Evolutionary conservation across 306 rosid species (phyloP).

Genomic region (Lathyrus sativus): DNA sequence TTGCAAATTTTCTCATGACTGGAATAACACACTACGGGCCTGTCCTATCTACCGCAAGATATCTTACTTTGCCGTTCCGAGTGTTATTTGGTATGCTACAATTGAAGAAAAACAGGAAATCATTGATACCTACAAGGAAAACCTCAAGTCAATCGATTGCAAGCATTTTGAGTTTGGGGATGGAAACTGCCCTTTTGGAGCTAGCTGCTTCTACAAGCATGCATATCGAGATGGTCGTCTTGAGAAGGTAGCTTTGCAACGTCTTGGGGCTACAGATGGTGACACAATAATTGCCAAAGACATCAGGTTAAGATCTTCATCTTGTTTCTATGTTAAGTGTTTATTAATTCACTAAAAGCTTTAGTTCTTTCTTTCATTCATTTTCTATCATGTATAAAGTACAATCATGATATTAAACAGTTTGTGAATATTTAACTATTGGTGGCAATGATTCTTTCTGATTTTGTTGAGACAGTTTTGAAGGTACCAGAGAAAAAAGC

Average conservation of each 20-base stretch:
- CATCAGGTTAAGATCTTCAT: constrained; percentile 53
- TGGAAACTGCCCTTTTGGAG: constrained; percentile 95
- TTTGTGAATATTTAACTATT: not conserved
- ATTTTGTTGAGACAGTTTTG: constrained; percentile 29
- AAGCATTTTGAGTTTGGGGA: constrained; percentile 96
- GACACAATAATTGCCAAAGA: constrained; percentile 77
- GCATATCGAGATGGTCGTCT: constrained; percentile 79
- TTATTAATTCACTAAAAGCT: too few relatives aligned
- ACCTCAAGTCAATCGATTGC: constrained; percentile 98
- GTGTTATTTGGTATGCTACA: constrained; percentile 90
- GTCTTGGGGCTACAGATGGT: constrained; percentile 91
- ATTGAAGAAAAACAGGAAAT: constrained; percentile 87
- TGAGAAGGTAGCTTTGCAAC: constrained; percentile 80
- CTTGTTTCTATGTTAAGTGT: constrained; percentile 48
- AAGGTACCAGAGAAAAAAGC: constrained; percentile 38
- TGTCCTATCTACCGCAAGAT: constrained; percentile 96
- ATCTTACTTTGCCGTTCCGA: constrained; percentile 92
- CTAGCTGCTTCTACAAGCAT: constrained; percentile 98
- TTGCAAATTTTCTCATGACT: constrained; percentile 94
- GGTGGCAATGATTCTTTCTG: constrained; percentile 2
- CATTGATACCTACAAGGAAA: constrained; percentile 81
- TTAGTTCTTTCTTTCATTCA: too few relatives aligned
- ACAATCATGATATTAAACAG: too few relatives aligned
- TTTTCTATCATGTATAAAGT: not conserved
- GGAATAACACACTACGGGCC: constrained; percentile 89